Evolutionary conservation across 2,329 filamentous ascomycete genomes (phyloP), one percentile per base, ranked within the genome.

Genomic region (Ceratocystis papillata): DNA sequence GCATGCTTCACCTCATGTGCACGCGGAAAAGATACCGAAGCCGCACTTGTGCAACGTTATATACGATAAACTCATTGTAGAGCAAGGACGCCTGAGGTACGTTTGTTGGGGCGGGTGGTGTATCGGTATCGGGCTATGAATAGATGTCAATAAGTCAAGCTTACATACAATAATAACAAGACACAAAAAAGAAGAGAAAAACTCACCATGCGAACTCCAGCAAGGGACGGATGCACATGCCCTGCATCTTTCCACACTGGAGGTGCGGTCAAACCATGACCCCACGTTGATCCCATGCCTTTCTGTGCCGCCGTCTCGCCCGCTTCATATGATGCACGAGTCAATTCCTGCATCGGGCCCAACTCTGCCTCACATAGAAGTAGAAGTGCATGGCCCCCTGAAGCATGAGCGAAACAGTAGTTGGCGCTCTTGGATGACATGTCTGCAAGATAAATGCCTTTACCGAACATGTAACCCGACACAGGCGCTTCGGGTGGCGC

Each of bases 371-470:
- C 90, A 71, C 90, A 95, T 1, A 96, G 84, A 20, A 96, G 80
- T 3, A 96, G 78, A 2, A 96, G 78, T 0, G 86, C 90, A 25
- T 85, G 83, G 22, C 83, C 82, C n/a, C 81, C 82, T n/a, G 87
- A 88, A 68, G 77, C 80, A 69, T 76, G 73, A 0, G 83, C 73
- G 64, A 75, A 81, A 73, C 89, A 94, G 76, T 96, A 96, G 71
- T 84, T 84, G 17, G 89, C 89, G 1, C 87, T 90, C 76, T 95
- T 96, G 73, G 83, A 87, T 0, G 85, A 87, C 80, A 91, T 91
- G 71, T 95, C 90, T 1, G 90, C 90, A 1, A 96, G 81, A 73
- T 96, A 96, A 60, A 96, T 88, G 57, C 90, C 90, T 75, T 95
- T 95, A 67, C 87, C 90, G 70, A 95, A 96, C 88, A 93, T 93